Percentiles rank a stretch among this genome's conserved stretches.
These are phyloP conservation scores for Sugiyamaella xylanicola DNA, from an alignment of 1,139 yeast species.

Conservation along the genomic window DNA sequence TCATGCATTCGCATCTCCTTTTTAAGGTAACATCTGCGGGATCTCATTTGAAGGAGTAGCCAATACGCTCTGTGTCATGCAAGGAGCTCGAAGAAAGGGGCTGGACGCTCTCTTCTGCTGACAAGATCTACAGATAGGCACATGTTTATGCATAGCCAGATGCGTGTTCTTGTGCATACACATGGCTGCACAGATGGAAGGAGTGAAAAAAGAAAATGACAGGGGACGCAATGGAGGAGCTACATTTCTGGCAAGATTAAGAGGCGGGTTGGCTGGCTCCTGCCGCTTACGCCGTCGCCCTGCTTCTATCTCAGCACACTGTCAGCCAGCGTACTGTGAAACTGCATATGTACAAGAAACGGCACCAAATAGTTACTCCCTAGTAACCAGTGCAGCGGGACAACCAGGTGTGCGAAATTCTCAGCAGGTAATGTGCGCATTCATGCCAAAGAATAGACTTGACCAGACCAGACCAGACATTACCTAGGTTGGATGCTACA, in stretches of 20 bases:
- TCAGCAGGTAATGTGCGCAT: no score
- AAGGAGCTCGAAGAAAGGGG: not conserved
- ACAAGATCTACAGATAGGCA: not conserved
- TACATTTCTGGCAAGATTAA: not conserved
- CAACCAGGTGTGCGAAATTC: no score
- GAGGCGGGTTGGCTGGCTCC: not conserved
- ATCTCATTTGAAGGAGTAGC: not conserved
- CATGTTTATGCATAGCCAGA: not conserved
- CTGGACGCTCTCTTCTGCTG: not conserved
- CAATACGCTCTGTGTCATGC: not conserved
- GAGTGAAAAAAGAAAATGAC: not conserved
- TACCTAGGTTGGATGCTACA: no score
- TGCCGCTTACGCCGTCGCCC: no score
- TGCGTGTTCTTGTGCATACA: no score
- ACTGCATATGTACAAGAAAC: not conserved
- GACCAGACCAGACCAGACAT: no score
- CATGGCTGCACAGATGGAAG: no score
- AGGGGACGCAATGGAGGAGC: not conserved
- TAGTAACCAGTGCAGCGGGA: no score
- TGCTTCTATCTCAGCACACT: not conserved
- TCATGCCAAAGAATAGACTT: no score
- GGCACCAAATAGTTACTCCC: not conserved
- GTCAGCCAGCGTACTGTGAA: no score
- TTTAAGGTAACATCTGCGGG: constrained; percentile 4
- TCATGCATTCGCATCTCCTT: not conserved